A percentile compares a stretch with the other conserved stretches of the same genome.
Evolutionary conservation across 805 yeast genomes (phyloP).

Genomic region (Metschnikowia matae): DNA sequence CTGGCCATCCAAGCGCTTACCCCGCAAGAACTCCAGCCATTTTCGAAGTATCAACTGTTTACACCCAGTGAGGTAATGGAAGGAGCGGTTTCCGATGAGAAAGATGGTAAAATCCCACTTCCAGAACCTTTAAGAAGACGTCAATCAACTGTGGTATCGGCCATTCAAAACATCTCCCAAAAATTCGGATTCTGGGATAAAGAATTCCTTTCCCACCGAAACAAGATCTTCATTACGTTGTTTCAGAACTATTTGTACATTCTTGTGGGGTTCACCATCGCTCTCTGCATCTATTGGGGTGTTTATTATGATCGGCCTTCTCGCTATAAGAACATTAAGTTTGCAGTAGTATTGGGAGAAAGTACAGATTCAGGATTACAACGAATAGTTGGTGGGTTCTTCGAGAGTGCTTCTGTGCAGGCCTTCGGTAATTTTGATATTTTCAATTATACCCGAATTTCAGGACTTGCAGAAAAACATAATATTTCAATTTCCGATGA

Average conservation of each 20-base stretch:
- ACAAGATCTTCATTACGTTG: conserved; percentile 20
- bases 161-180: conserved; percentile 19
- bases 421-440: conserved; percentile 24
- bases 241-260: conserved; percentile 22
- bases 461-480: conserved; percentile 18
- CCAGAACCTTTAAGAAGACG: conserved; percentile 9
- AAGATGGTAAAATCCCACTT: background rate
- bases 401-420: conserved; percentile 20
- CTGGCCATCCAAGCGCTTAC: background rate
- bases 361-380: background rate
- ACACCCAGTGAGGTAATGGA: background rate
- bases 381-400: conserved; percentile 17
- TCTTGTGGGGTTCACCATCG: conserved; percentile 21
- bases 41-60: background rate
- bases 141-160: conserved; percentile 20
- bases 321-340: conserved; percentile 21
- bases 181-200: conserved; percentile 28
- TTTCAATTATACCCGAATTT: conserved; percentile 18
- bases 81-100: background rate
- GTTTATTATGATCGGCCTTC: conserved; percentile 22
- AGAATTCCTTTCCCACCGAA: conserved; percentile 23
- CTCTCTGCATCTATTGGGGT: conserved; percentile 33
- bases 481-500: conserved; percentile 24
- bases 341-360: conserved; percentile 28
- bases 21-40: background rate